Conservation (phyloP, 805 yeast genomes). For the Sugiyamaella marilandica region DNA sequence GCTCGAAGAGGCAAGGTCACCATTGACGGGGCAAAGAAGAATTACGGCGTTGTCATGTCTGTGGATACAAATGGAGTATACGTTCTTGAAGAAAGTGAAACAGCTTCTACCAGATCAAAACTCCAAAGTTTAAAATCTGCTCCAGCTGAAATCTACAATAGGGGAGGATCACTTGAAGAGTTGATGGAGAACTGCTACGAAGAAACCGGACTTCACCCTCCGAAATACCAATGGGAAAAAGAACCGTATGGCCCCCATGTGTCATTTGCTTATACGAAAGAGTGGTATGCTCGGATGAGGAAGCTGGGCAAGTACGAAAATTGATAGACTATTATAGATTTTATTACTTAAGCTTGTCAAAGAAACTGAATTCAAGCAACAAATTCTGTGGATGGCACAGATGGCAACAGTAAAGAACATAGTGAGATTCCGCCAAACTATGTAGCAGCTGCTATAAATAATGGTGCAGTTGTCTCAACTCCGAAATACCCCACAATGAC, state of each 20-base stretch:
- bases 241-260: neutral
- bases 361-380: slow-evolving; percentile 27
- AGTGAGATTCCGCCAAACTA: slow-evolving; percentile 40
- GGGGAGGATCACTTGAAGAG: neutral
- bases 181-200: neutral
- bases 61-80: neutral
- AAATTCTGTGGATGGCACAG: slow-evolving; percentile 48
- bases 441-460: slow-evolving; percentile 45
- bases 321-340: neutral
- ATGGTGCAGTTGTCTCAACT: slow-evolving; percentile 42
- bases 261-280: neutral
- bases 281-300: neutral
- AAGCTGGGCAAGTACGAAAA: neutral
- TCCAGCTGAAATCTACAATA: neutral
- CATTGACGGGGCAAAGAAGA: neutral
- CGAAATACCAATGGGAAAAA: neutral
- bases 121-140: neutral
- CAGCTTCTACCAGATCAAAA: neutral
- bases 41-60: neutral
- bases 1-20: neutral
- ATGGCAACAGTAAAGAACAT: slow-evolving; percentile 43
- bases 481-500: slow-evolving; percentile 45
- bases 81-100: neutral
- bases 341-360: neutral
- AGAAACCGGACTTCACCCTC: neutral